Base-by-base conservation (phyloP, 2,329 filamentous ascomycete genomes). In the Microcyclospora tardicrescens region DNA sequence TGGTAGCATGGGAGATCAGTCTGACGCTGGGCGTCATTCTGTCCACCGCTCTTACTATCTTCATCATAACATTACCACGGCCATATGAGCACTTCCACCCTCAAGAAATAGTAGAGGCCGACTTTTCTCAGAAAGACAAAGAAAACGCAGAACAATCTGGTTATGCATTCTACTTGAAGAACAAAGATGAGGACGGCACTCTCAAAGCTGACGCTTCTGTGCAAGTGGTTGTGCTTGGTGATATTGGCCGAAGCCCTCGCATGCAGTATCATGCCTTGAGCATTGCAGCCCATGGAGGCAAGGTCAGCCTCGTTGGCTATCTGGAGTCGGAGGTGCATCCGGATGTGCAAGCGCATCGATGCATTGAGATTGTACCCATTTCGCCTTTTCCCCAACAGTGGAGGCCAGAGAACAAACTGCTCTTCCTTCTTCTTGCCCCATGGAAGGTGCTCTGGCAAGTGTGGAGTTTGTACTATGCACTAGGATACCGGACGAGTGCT, bases 241-340 rank as follows among this genome's bases (percentile, higher is more conserved):
- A 98, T 56, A 87, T 98, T 58, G 91, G 91, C 30, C 77, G 87
- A 34, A 96, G 89, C 58, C 91, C 91, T 36, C 84, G 91, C 40
- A 98, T 98, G 89, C 87, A 96, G 57, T 96, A 98, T 54, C 91
- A 98, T 71, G 89, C 89, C 14, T 68, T 94, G 50, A 96, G 89
- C 58, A 78, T 96, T 53, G 84, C 85, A 31, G 82, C 79, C 52
- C 78, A 86, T 55, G 84, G 84, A 16, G 81, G 78, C 6, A 71
- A 72, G 28, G 89, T 95, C 14, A 79, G 89, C 57, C 66, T 98
- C 10, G 79, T 98, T 50, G 91, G 89, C 34, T 96, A 95, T 58
- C 70, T 80, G 57, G 91, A 94, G 57, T 91, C 85, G 14, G 73
- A 84, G 15, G 71, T 84, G 36, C 80, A 93, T 54, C 83, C 87